phyloP scores from a whole-genome alignment of 2,329 filamentous ascomycete genomes.

The Graphiopsis chlorocephala region DNA sequence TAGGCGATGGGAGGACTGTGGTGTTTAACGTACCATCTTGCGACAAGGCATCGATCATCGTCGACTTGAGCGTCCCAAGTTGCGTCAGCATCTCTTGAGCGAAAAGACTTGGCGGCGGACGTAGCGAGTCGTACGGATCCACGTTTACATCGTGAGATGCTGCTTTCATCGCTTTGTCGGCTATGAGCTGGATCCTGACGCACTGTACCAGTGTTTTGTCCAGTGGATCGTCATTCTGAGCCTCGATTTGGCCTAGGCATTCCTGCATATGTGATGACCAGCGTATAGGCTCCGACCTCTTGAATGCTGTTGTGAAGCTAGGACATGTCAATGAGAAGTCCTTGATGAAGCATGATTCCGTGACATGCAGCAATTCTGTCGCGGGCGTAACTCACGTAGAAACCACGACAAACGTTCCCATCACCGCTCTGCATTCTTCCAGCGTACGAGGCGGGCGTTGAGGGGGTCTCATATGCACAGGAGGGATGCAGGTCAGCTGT shows the following conservation, averaged over 20 bases:
- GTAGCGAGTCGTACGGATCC: neutral
- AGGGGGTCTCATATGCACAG: slow-evolving; percentile 2
- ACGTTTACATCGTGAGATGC: neutral
- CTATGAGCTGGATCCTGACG: slow-evolving; percentile 26
- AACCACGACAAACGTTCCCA: slow-evolving; percentile 10
- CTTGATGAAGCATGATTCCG: too few relatives aligned
- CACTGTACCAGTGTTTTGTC: slow-evolving; percentile 23
- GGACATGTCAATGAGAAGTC: neutral
- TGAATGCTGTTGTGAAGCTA: slow-evolving; percentile 7
- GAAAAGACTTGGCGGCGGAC: neutral
- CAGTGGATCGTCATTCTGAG: slow-evolving; percentile 4
- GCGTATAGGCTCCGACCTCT: slow-evolving; percentile 21
- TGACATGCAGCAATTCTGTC: too few relatives aligned
- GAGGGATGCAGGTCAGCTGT: slow-evolving; percentile 10
- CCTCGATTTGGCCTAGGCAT: slow-evolving; percentile 21
- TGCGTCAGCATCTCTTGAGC: slow-evolving; percentile 9
- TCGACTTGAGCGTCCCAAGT: neutral
- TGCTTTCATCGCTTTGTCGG: slow-evolving; percentile 19
- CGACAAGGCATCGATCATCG: neutral
- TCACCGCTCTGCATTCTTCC: slow-evolving; percentile 17
- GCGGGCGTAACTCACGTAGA: neutral
- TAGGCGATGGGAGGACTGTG: neutral
- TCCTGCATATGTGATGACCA: slow-evolving; percentile 27
- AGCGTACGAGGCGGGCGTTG: slow-evolving; percentile 1
- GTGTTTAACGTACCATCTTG: neutral